Base-by-base conservation (phyloP, 805 yeast species). In the Pichia thaimueangensis region DNA sequence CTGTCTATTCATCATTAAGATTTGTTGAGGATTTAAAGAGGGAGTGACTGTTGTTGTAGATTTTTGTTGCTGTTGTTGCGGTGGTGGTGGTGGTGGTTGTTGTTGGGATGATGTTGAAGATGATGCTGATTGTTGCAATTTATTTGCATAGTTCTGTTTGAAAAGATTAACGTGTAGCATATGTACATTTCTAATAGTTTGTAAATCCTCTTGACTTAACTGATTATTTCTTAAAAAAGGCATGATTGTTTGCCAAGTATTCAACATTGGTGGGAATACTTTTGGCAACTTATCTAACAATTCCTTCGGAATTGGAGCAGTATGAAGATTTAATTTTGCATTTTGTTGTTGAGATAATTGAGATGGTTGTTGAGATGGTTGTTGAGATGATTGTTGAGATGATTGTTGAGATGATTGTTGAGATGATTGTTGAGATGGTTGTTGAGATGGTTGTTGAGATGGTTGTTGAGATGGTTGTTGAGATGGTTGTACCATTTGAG, bases 191-290 rank as follows among this genome's bases (percentile, higher is more conserved):
- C 76, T 80, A 34, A 85, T 77, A 20, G 73, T 59, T 13, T 74
- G 74, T 66, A 81, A 64, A 22, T 74, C 74, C 27, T 77, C 72
- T 6, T 74, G 72, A 1, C 84, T 77, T 30, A 85, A 63, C 45
- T 76, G 67, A 45, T 76, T 78, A 28, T 49, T 55, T 48, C 74
- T 71, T 49, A 76, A 74, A 51, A 80, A 71, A 32, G 80, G 82
- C 59, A 80, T 76, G 23, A 86, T 77, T 56, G 80, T 85, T 19
- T 78, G 75, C 96, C 96, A 88, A 6, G 94, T 85, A 51, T 74
- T 80, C 23, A 80, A 80, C 38, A 79, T 82, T 12, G 81, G 80
- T 0, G 96, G 96, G 27, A 86, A 67, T 8, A 55, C 48, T 36
- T 75, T 81, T 9, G 95, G 94, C 36, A 86, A 73, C 53, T 76